phyloP scores from a whole-genome alignment of 1,139 yeast species.

The Hansenula anomala region DNA sequence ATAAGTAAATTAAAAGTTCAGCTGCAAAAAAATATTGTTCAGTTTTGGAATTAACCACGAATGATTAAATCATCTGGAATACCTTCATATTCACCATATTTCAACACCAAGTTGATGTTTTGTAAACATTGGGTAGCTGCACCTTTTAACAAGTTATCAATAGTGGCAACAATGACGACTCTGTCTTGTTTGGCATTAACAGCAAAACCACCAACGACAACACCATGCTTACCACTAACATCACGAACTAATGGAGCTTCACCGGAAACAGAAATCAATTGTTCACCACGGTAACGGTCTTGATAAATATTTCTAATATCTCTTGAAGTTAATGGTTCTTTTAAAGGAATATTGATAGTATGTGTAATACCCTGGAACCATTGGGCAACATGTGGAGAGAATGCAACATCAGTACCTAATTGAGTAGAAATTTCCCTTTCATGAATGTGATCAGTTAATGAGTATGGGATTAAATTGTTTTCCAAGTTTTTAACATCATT shows the following conservation, averaged over 20 bases:
- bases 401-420: slow-evolving; percentile 75
- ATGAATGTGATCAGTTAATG: slow-evolving; percentile 94
- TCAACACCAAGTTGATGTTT: slow-evolving; percentile 84
- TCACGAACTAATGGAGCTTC: slow-evolving; percentile 92
- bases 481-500: slow-evolving; percentile 72
- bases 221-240: slow-evolving; percentile 91
- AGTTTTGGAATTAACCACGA: slow-evolving; percentile 20
- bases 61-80: slow-evolving; percentile 53
- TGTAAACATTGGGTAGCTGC: slow-evolving; percentile 98
- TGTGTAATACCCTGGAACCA: slow-evolving; percentile 99
- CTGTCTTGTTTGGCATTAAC: slow-evolving; percentile 85
- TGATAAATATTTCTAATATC: slow-evolving; percentile 83
- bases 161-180: slow-evolving; percentile 90
- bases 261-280: slow-evolving; percentile 76
- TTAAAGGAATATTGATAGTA: slow-evolving; percentile 87
- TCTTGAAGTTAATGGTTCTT: slow-evolving; percentile 66
- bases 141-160: slow-evolving; percentile 93
- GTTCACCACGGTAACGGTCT: slow-evolving; percentile 85
- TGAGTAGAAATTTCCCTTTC: slow-evolving; percentile 87
- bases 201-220: slow-evolving; percentile 92
- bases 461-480: slow-evolving; percentile 89
- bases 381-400: slow-evolving; percentile 96
- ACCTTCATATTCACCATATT: slow-evolving; percentile 92
- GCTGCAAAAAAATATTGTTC: neutral
- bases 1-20: too few relatives aligned